Evolutionary conservation across 352 stramenopile species (phyloP), one percentile per base, ranked within the genome.

Genomic region (Phytopythium litorale): DNA sequence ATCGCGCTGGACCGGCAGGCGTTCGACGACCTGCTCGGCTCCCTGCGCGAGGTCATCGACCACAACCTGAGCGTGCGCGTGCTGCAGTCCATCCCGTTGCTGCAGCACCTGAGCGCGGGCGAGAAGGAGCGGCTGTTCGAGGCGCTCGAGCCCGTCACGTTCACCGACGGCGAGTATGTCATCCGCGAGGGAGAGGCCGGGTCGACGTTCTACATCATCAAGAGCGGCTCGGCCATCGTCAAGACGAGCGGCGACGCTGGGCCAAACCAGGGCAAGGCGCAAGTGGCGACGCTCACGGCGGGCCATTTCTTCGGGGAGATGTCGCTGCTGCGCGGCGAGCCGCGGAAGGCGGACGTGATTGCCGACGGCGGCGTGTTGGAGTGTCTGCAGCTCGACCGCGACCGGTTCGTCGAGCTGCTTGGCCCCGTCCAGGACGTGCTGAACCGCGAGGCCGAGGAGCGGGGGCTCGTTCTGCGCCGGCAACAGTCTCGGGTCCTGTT

Each of bases 11-110:
- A 97, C 66, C 84, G 91, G 37, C 89, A 98, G 60, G 92, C 96
- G 13, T 98, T 99, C 64, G 84, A 97, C 63, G 79, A 92, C 48
- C 89, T 97, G 43, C 70, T 99, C 21, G 96, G 96, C 25, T 88
- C 93, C 60, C 71, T 98, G 25, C 73, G 94, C n/a, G 88, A 91
- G 59, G 78, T 98, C 11, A 86, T 98, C 35, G 81, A 97, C 37
- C 74, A 86, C 65, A 97, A 98, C 64, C 83, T 89, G 74, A 87
- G 77, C 58, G 87, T 91, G 65, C 78, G 82, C 13, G 80, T 91
- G 54, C 67, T 92, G n/a, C 80, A 88, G 56, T 79, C 78, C 23
- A 87, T 92, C 51, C 80, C 78, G 28, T 68, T 93, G 57, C 62
- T 93, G 48, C 91, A 93, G 60, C 67, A 83, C n/a, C 63, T 93